Evolutionary conservation across 768 basidiomycete species (phyloP).

Genomic region (Tylopilus rubrobrunneus): DNA sequence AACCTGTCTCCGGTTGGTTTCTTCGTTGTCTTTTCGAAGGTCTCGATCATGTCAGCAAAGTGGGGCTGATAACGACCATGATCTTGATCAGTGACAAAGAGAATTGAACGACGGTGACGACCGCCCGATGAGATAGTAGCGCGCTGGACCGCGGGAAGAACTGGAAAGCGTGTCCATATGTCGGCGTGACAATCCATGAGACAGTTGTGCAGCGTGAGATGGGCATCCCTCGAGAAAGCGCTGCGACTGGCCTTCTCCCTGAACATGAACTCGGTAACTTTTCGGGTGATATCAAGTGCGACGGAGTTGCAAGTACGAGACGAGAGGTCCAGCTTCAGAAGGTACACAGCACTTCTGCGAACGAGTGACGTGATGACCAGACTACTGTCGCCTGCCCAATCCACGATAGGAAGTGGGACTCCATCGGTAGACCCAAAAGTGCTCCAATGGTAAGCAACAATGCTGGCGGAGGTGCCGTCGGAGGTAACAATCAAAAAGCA

Average conservation of each 20-base stretch:
- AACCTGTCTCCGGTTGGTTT: slow-evolving; percentile 50
- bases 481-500: slow-evolving; percentile 40
- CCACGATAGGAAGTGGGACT: slow-evolving; percentile 33
- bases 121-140: slow-evolving; percentile 36
- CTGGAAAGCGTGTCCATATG: slow-evolving; percentile 59
- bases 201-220: slow-evolving; percentile 40
- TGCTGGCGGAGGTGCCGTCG: slow-evolving; percentile 12
- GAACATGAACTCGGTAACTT: slow-evolving; percentile 57
- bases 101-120: slow-evolving; percentile 33
- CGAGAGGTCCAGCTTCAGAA: slow-evolving; percentile 39
- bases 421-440: slow-evolving; percentile 54
- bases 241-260: slow-evolving; percentile 36
- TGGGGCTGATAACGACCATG: slow-evolving; percentile 36
- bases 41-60: slow-evolving; percentile 41
- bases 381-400: slow-evolving; percentile 19
- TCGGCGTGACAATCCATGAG: slow-evolving; percentile 53
- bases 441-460: slow-evolving; percentile 51
- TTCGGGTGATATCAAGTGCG: slow-evolving; percentile 50
- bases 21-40: slow-evolving; percentile 46
- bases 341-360: slow-evolving; percentile 38
- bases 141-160: slow-evolving; percentile 47
- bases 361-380: slow-evolving; percentile 44
- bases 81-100: slow-evolving; percentile 41
- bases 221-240: slow-evolving; percentile 14
- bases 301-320: slow-evolving; percentile 38